phyloP scores from a whole-genome alignment of 2,329 filamentous ascomycete species.

The Fusarium duplospermum region DNA sequence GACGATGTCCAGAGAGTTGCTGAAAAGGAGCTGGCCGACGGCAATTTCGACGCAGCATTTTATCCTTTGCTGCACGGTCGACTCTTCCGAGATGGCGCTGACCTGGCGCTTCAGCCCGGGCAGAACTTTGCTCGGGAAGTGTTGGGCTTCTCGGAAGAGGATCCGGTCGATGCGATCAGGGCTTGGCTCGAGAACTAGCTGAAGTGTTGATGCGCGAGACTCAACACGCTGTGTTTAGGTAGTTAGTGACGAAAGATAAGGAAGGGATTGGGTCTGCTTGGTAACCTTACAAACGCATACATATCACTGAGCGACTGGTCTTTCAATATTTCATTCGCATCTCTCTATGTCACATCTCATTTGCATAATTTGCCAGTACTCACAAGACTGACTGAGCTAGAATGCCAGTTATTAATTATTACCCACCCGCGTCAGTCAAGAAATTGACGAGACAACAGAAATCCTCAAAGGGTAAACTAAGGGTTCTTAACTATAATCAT shows the following conservation, averaged over 20 bases:
- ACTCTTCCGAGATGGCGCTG: not conserved
- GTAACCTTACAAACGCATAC: not conserved
- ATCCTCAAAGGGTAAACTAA: no score
- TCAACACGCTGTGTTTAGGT: not conserved
- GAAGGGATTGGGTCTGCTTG: not conserved
- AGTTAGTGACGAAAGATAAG: not conserved
- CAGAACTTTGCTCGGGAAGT: constrained; percentile 3
- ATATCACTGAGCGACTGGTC: not conserved
- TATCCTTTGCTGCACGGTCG: constrained; percentile 3
- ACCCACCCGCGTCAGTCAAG: not conserved
- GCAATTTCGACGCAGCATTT: constrained; percentile 3
- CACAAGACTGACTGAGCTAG: not conserved
- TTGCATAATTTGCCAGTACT: not conserved
- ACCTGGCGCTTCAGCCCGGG: not conserved
- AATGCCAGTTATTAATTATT: not conserved
- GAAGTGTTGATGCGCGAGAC: not conserved
- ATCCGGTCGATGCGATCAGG: not conserved
- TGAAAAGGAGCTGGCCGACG: not conserved
- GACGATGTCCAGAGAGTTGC: not conserved
- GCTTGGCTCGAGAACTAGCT: not conserved
- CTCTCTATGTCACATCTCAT: not conserved
- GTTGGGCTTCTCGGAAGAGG: not conserved
- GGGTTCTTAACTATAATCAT: no score
- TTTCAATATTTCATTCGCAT: not conserved
- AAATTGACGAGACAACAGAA: no score